These are phyloP conservation scores for Ogataea wickerhamii DNA, from an alignment of 805 yeast species.

Conservation along the genomic window DNA sequence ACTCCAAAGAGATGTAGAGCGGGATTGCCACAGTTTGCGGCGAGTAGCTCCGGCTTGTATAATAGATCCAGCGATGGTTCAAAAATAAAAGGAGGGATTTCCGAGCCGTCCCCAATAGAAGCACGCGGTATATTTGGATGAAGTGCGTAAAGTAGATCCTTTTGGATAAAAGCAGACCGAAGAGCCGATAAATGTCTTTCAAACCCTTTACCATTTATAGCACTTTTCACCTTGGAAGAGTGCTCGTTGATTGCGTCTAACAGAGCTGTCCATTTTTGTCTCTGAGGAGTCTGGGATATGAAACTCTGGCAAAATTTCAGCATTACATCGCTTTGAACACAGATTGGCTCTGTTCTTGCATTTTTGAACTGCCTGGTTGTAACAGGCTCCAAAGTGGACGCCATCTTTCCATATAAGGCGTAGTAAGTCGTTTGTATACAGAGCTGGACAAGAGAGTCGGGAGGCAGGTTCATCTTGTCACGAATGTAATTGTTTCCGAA, in stretches of 20 bases:
- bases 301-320: conserved; percentile 56
- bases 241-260: conserved; percentile 51
- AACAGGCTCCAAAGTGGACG: conserved; percentile 42
- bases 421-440: conserved; percentile 52
- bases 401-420: conserved; percentile 50
- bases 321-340: conserved; percentile 55
- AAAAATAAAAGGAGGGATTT: conserved; percentile 43
- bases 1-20: conserved; percentile 56
- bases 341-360: conserved; percentile 66
- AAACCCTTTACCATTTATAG: conserved; percentile 63
- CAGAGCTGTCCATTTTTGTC: conserved; percentile 48
- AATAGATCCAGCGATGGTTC: conserved; percentile 35
- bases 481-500: conserved; percentile 35
- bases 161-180: conserved; percentile 50
- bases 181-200: conserved; percentile 70
- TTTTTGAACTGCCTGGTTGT: conserved; percentile 67
- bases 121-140: conserved; percentile 40
- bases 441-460: conserved; percentile 51
- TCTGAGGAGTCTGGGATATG: conserved; percentile 49
- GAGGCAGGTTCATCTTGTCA: conserved; percentile 39
- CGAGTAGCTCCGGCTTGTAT: conserved; percentile 36
- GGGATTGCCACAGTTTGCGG: conserved; percentile 60
- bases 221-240: conserved; percentile 42
- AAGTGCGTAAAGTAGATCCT: conserved; percentile 42
- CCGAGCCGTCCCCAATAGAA: conserved; percentile 19